phyloP scores from a whole-genome alignment of 2,329 filamentous ascomycete species.

The Fusarium brachygibbosum region DNA sequence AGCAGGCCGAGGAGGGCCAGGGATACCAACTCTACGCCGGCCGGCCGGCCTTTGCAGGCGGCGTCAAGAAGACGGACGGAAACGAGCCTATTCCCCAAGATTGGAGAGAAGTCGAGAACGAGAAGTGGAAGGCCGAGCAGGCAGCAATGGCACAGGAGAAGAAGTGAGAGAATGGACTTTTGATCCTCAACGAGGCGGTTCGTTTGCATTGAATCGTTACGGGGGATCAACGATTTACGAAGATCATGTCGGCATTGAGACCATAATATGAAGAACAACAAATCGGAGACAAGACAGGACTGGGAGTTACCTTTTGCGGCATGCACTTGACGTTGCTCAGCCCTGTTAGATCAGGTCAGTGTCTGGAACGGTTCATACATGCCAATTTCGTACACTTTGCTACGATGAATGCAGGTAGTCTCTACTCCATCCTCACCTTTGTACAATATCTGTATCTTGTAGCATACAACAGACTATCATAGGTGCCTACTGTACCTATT shows the following conservation, averaged over 20 bases:
- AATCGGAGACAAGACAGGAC: neutral
- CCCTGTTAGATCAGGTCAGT: neutral
- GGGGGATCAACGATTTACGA: conserved; percentile 6
- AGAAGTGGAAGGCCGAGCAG: conserved; percentile 63
- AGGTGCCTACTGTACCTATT: neutral
- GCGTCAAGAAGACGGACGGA: conserved; percentile 75
- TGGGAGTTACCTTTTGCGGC: neutral
- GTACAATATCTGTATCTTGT: neutral
- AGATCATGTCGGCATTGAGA: neutral
- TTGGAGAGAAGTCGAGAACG: conserved; percentile 75
- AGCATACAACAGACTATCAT: neutral
- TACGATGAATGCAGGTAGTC: neutral
- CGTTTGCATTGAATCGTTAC: neutral
- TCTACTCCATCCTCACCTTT: neutral
- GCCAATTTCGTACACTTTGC: neutral
- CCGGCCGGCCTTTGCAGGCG: conserved; percentile 74
- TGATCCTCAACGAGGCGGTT: conserved; percentile 3
- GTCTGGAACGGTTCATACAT: neutral
- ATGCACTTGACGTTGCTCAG: neutral
- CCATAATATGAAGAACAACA: neutral
- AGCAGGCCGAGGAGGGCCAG: conserved; percentile 67
- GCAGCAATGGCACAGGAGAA: conserved; percentile 48
- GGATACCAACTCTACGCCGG: conserved; percentile 85
- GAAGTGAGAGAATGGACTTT: conserved; percentile 31
- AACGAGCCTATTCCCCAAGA: conserved; percentile 73